Evolutionary conservation across 768 basidiomycete species (phyloP).

Genomic region (Psilocybe cubensis): DNA sequence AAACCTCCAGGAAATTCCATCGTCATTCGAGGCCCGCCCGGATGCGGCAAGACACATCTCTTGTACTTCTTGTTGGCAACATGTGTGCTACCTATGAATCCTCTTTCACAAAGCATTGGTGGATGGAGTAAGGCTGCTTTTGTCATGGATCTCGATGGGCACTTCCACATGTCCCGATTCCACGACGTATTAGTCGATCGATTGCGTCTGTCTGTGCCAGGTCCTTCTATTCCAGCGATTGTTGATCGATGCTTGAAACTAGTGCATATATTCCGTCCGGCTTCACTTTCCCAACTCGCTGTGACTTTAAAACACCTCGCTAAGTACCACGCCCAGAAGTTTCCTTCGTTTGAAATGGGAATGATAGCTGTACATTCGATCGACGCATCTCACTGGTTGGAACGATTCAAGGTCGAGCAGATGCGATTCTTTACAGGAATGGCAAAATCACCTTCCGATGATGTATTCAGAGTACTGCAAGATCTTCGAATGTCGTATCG

Average conservation of each 20-base stretch:
- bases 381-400: conserved; percentile 78
- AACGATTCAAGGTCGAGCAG: conserved; percentile 68
- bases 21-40: conserved; percentile 76
- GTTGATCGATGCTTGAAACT: conserved; percentile 43
- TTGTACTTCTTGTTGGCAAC: conserved; percentile 64
- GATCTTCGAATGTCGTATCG: conserved; percentile 50
- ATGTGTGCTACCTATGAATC: conserved; percentile 54
- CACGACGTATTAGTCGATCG: conserved; percentile 53
- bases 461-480: conserved; percentile 53
- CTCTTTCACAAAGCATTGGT: conserved; percentile 37
- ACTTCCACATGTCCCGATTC: conserved; percentile 63
- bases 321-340: conserved; percentile 48
- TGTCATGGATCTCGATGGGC: conserved; percentile 71
- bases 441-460: conserved; percentile 32
- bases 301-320: conserved; percentile 64
- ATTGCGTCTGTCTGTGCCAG: conserved; percentile 36
- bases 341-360: conserved; percentile 60
- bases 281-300: conserved; percentile 70
- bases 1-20: conserved; percentile 61
- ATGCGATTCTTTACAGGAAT: conserved; percentile 26
- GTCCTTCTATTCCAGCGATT: conserved; percentile 19
- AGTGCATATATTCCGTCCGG: conserved; percentile 72
- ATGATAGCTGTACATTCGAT: conserved; percentile 77
- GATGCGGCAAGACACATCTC: conserved; percentile 81
- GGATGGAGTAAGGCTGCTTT: conserved; percentile 71